Conservation (phyloP, 2,329 filamentous ascomycete species). For the Penicillium sp. region DNA sequence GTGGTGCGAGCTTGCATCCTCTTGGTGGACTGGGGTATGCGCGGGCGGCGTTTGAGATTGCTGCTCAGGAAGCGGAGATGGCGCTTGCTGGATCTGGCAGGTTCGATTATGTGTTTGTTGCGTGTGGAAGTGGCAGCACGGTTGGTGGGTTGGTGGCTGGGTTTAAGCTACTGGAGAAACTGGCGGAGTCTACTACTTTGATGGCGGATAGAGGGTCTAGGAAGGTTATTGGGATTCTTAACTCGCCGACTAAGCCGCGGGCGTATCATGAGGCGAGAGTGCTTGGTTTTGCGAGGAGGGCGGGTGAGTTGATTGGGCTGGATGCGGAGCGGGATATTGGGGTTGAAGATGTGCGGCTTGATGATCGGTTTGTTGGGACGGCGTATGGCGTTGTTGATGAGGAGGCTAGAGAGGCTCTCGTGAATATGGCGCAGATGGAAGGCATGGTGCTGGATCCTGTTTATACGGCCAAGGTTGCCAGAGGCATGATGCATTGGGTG, state of each 20-base stretch:
- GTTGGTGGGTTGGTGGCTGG: conserved; percentile 36
- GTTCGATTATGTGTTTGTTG: conserved; percentile 37
- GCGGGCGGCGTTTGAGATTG: conserved; percentile 34
- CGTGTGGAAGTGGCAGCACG: conserved; percentile 38
- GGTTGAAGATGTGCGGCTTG: conserved; percentile 30
- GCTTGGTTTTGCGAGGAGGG: conserved; percentile 29
- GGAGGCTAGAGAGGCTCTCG: conserved; percentile 22
- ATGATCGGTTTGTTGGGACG: conserved; percentile 32
- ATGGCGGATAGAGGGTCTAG: conserved; percentile 8
- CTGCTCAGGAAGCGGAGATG: conserved; percentile 25
- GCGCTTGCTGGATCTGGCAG: conserved; percentile 18
- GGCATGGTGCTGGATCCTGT: conserved; percentile 35
- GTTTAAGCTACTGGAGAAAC: conserved; percentile 32
- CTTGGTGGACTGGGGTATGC: conserved; percentile 36
- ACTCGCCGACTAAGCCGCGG: conserved; percentile 31
- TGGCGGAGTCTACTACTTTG: neutral
- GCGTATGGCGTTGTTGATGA: conserved; percentile 34
- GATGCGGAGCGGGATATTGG: conserved; percentile 26
- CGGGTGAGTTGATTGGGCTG: conserved; percentile 30
- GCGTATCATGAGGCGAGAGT: conserved; percentile 32
- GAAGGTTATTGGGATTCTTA: conserved; percentile 33
- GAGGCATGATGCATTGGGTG: conserved; percentile 29
- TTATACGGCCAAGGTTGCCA: conserved; percentile 36
- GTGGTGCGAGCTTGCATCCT: conserved; percentile 34
- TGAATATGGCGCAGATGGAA: conserved; percentile 28